Conservation (phyloP, 177 flowering plant genomes). For the Vitis hybrid region DNA sequence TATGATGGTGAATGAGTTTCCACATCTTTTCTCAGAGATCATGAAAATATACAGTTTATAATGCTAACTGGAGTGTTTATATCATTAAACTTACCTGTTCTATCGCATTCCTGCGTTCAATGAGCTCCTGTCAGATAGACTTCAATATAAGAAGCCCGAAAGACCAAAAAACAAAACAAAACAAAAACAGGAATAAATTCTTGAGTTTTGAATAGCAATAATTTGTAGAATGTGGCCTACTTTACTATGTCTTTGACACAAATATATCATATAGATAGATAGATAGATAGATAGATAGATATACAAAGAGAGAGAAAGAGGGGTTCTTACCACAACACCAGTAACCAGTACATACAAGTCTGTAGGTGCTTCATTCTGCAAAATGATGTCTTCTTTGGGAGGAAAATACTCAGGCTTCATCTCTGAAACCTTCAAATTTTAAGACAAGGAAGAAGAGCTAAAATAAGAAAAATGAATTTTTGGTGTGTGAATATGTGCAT, state of each 20-base stretch:
- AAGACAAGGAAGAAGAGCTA: background rate
- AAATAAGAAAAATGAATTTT: too few relatives aligned
- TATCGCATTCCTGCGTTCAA: constrained; percentile 22
- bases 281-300: background rate
- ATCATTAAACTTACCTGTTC: constrained; percentile 33
- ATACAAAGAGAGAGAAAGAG: background rate
- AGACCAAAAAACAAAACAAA: background rate
- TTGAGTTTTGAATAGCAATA: background rate
- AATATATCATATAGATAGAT: background rate
- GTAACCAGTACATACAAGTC: constrained; percentile 63
- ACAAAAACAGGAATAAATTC: background rate
- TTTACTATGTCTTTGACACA: too few relatives aligned
- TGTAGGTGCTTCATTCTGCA: constrained; percentile 82
- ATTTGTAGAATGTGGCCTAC: background rate
- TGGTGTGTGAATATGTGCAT: too few relatives aligned
- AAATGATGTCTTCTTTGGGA: constrained; percentile 68
- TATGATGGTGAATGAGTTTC: background rate
- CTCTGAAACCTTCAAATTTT: constrained; percentile 52
- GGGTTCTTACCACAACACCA: constrained; percentile 54
- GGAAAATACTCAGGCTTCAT: constrained; percentile 75
- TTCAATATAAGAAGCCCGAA: background rate
- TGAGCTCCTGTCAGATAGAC: constrained; percentile 35
- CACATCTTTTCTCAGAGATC: background rate
- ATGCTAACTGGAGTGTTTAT: background rate
- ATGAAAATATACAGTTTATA: background rate